Evolutionary conservation across 169 alveolate species (phyloP), one percentile per base, ranked within the genome.

Genomic region (Plasmodium reichenowi): DNA sequence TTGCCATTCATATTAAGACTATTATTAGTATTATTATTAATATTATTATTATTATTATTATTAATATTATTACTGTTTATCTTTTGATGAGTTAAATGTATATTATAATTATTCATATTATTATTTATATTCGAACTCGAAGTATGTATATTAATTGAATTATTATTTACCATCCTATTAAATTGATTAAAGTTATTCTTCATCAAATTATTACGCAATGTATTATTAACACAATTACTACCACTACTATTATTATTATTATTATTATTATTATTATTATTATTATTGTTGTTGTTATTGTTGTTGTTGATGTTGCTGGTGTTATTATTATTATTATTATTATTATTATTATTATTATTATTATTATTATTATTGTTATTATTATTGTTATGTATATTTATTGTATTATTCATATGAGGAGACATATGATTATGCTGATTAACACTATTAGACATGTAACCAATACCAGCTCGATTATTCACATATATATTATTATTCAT

Each of bases 181-280:
- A 78, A n/a, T 58, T 63, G 89, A 45, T 71, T 66, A n/a, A 38
- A 20, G n/a, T 15, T 78, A 70, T 64, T 78, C 20, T 78, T 78
- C 75, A 78, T 58, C 22, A 78, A 9, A 32, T 58, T 58, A 15
- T 58, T 78, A 29, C 58, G 54, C 58, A 72, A 29, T 24, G 71
- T 5, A 20, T 62, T 26, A 62, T 24, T 72, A 56, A 72, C 9
- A 38, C 10, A 5, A 38, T 38, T 38, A 38, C 47, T 38, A 38
- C 47, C 47, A 38, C 47, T 38, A 38, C 7, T 38, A 38, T 6
- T 38, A 38, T 38, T 38, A 38, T 38, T 38, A 1, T 38, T 38
- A 1, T 0, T 38, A 1, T 4, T 38, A 1, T 0, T 38, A 6
- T 7, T 5, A 0, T 2, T 4, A 2, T 4, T 38, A 0, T 38